These are phyloP conservation scores for Beauveria rudraprayagi DNA, from an alignment of 2,329 filamentous ascomycete genomes.

Conservation along the genomic window DNA sequence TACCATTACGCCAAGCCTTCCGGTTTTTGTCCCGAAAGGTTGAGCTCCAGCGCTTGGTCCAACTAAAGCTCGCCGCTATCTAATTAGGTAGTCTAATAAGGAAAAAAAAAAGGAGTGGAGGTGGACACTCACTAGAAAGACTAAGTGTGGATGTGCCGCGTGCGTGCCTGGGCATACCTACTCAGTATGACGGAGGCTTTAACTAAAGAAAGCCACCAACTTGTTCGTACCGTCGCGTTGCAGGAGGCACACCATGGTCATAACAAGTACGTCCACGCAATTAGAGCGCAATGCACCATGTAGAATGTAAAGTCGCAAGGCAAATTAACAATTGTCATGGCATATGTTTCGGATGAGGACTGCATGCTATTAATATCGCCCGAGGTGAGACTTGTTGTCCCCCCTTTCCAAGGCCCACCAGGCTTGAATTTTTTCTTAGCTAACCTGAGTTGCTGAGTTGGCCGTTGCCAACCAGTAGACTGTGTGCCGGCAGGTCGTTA, in stretches of 20 bases:
- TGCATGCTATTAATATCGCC: slow-evolving; percentile 11
- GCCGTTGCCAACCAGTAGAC: background rate
- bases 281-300: slow-evolving; percentile 12
- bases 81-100: background rate
- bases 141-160: background rate
- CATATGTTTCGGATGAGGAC: slow-evolving; percentile 11
- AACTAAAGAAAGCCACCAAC: background rate
- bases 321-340: slow-evolving; percentile 10
- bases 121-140: background rate
- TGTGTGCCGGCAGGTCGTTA: background rate
- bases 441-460: background rate
- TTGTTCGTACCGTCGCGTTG: background rate
- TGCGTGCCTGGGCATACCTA: background rate
- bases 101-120: background rate
- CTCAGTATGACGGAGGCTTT: background rate
- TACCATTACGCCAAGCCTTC: slow-evolving; percentile 7
- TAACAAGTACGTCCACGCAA: slow-evolving; percentile 6
- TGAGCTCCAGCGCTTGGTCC: slow-evolving; percentile 1
- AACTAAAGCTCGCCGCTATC: background rate
- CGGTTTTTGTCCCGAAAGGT: slow-evolving; percentile 9
- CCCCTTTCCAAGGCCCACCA: slow-evolving; percentile 1
- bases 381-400: slow-evolving; percentile 11
- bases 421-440: background rate
- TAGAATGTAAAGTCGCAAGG: background rate
- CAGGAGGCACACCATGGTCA: background rate